Evolutionary conservation across 202 grass and related monocot species (phyloP).

Genomic region (Schoenoplectus triqueter): DNA sequence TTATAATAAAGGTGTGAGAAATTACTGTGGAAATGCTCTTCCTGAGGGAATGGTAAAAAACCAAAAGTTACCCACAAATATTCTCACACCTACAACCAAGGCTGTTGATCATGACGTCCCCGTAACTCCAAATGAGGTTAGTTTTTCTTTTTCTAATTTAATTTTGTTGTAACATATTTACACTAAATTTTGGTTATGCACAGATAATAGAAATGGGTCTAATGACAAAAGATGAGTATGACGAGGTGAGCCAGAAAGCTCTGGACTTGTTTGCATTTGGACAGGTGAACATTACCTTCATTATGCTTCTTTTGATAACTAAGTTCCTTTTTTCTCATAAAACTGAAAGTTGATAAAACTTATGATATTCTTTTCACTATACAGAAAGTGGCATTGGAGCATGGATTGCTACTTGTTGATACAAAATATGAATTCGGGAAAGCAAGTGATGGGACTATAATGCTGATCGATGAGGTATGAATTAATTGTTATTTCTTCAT

Average conservation of each 20-base stretch:
- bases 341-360: background rate
- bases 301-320: background rate
- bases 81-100: constrained; percentile 94
- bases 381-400: constrained; percentile 82
- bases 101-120: constrained; percentile 80
- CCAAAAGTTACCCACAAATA: constrained; percentile 72
- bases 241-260: constrained; percentile 81
- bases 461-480: constrained; percentile 91
- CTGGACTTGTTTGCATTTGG: constrained; percentile 81
- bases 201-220: constrained; percentile 77
- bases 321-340: background rate
- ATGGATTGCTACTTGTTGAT: constrained; percentile 86
- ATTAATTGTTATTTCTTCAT: constrained; percentile 13
- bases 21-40: constrained; percentile 92
- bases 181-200: constrained; percentile 37
- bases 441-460: constrained; percentile 71
- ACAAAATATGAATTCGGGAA: constrained; percentile 99
- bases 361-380: constrained; percentile 13
- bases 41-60: constrained; percentile 88
- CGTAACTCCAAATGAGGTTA: constrained; percentile 77
- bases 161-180: constrained; percentile 13
- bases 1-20: constrained; percentile 78
- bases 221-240: constrained; percentile 88
- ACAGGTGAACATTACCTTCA: constrained; percentile 46
- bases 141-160: constrained; percentile 19